phyloP scores from a whole-genome alignment of 352 stramenopile species.

The Phytophthora tentaculata region DNA sequence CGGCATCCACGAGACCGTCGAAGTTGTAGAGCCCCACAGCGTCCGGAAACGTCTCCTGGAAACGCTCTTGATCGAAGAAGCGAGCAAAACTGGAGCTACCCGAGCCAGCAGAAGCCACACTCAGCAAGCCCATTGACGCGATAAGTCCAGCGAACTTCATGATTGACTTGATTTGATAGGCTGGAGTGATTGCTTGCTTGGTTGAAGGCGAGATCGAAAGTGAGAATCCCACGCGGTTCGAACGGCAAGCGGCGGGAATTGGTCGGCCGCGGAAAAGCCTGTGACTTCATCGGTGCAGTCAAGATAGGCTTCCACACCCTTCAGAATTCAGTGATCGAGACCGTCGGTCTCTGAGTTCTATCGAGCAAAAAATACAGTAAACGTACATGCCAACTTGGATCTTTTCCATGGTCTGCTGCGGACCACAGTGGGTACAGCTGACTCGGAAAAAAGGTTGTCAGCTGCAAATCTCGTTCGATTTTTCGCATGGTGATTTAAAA shows the following conservation, averaged over 20 bases:
- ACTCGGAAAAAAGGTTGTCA: no score
- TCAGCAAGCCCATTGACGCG: conserved; percentile 21
- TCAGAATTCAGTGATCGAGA: no score
- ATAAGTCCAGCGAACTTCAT: conserved; percentile 29
- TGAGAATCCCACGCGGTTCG: conserved; percentile 13
- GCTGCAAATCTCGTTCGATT: no score
- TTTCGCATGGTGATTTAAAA: no score
- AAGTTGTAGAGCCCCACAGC: conserved; percentile 51
- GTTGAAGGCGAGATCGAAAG: conserved; percentile 25
- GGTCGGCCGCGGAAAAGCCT: conserved; percentile 6
- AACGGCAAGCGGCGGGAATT: background rate
- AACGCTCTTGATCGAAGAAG: conserved; percentile 47
- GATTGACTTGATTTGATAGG: conserved; percentile 6
- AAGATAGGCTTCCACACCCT: no score
- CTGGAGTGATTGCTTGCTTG: background rate
- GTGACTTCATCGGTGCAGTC: conserved; percentile 24
- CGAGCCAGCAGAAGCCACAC: conserved; percentile 16
- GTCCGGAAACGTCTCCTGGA: conserved; percentile 42
- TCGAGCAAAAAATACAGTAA: no score
- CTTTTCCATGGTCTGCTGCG: no score
- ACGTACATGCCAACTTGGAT: no score
- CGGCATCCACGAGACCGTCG: conserved; percentile 42
- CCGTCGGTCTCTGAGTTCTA: no score
- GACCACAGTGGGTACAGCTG: no score
- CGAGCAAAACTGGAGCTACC: conserved; percentile 33